These are phyloP conservation scores for Proliferodiscus dingleyae DNA, from an alignment of 2,329 filamentous ascomycete genomes.

Conservation along the genomic window DNA sequence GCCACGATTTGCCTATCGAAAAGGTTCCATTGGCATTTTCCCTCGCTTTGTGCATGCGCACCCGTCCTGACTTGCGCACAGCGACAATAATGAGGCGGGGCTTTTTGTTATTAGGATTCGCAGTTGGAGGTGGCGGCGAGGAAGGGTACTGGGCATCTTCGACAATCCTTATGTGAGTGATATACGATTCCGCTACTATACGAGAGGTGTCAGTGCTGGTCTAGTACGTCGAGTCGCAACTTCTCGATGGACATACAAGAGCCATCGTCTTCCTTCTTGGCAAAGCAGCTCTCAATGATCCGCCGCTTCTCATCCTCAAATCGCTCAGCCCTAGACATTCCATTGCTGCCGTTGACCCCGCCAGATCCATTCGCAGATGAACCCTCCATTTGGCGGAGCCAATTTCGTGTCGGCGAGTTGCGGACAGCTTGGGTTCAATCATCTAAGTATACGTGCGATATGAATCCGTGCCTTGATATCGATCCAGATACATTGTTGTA, in stretches of 20 bases:
- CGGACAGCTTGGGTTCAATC: conserved; percentile 12
- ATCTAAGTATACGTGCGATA: conserved; percentile 16
- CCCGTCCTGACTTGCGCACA: conserved; percentile 84
- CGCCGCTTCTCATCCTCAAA: conserved; percentile 97
- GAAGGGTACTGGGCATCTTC: conserved; percentile 84
- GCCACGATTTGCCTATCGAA: conserved; percentile 98
- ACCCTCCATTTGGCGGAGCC: conserved; percentile 33
- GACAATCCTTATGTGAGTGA: conserved; percentile 88
- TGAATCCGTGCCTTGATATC: conserved; percentile 2
- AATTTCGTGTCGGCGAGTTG: conserved; percentile 20
- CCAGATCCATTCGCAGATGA: conserved; percentile 30
- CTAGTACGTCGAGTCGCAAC: not conserved
- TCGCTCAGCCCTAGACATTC: conserved; percentile 57
- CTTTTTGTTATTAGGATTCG: conserved; percentile 74
- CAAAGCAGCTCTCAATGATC: conserved; percentile 93
- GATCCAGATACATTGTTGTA: conserved; percentile 16
- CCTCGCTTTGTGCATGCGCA: conserved; percentile 93
- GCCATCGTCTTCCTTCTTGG: conserved; percentile 81
- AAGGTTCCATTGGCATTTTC: conserved; percentile 93
- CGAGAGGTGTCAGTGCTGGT: conserved; percentile 19
- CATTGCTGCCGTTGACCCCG: conserved; percentile 28
- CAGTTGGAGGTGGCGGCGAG: conserved; percentile 74
- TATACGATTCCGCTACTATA: conserved; percentile 84
- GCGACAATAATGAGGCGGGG: conserved; percentile 87
- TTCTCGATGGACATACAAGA: conserved; percentile 51